Conservation (phyloP, 1,139 yeast species). For the Protomyces lactucae-debilis region DNA sequence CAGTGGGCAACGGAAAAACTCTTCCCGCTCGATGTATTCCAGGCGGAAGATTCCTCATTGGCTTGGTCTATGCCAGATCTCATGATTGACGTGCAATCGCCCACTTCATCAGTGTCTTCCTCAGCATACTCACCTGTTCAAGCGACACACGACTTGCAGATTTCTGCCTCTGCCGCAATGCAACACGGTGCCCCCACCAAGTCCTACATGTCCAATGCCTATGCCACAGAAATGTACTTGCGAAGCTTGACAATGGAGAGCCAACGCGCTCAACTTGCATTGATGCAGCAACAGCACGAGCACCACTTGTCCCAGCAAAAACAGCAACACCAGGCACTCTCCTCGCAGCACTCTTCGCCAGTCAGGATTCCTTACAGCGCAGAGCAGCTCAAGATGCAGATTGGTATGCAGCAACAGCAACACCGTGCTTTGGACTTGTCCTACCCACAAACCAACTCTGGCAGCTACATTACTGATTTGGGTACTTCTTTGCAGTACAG, state of each 20-base stretch:
- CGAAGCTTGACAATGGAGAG: background rate
- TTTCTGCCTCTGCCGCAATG: background rate
- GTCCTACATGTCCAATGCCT: background rate
- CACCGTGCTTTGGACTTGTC: background rate
- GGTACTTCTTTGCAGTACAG: background rate
- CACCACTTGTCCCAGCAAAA: background rate
- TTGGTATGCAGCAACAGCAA: background rate
- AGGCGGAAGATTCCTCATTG: background rate
- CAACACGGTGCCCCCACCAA: background rate
- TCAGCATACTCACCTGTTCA: slow-evolving; percentile 6
- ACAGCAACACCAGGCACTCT: background rate
- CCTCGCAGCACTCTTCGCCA: background rate
- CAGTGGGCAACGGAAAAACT: slow-evolving; percentile 20
- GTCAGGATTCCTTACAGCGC: background rate
- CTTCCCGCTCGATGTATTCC: slow-evolving; percentile 12
- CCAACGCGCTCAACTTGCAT: background rate
- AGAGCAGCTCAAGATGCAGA: background rate
- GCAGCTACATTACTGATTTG: background rate
- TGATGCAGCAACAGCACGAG: background rate
- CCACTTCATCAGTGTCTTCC: slow-evolving; percentile 13
- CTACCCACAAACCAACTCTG: background rate
- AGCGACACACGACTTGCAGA: background rate
- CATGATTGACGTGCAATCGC: slow-evolving; percentile 1
- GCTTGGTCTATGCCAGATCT: slow-evolving; percentile 17
- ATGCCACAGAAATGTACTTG: background rate